Evolutionary conservation across 805 yeast species (phyloP).

Genomic region (Saturnispora besseyi): DNA sequence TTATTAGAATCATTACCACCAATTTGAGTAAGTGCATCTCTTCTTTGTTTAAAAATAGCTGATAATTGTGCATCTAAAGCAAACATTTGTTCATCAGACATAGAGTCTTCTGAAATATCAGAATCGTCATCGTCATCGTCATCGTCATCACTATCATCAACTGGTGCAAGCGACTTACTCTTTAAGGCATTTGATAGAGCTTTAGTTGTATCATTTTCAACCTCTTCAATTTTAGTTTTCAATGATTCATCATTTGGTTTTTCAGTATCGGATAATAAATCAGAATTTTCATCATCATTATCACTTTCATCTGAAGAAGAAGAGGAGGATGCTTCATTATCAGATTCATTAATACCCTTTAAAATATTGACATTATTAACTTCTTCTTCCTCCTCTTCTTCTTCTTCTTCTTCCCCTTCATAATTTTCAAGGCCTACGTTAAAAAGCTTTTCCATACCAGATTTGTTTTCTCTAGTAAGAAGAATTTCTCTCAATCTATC

Average conservation of each 20-base stretch:
- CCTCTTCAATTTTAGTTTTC: constrained; percentile 28
- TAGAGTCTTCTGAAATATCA: constrained; percentile 59
- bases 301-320: constrained; percentile 11
- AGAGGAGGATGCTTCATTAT: not conserved
- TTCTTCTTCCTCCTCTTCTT: constrained; percentile 38
- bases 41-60: constrained; percentile 74
- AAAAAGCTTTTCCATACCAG: constrained; percentile 71
- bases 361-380: constrained; percentile 14
- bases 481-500: constrained; percentile 46
- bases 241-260: constrained; percentile 30
- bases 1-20: constrained; percentile 29
- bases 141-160: constrained; percentile 4
- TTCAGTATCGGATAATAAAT: constrained; percentile 23
- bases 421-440: constrained; percentile 49
- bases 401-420: constrained; percentile 38
- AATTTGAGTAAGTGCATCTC: constrained; percentile 45
- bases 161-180: constrained; percentile 21
- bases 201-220: constrained; percentile 40
- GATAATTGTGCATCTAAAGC: constrained; percentile 82
- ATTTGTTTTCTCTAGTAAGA: constrained; percentile 62
- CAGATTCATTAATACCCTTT: constrained; percentile 24
- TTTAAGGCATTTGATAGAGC: constrained; percentile 67
- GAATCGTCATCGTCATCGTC: constrained; percentile 36
- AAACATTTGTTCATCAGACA: constrained; percentile 97
- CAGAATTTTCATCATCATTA: constrained; percentile 24